Evolutionary conservation across 2,329 filamentous ascomycete species (phyloP).

Genomic region (Magnaporthiopsis poae): DNA sequence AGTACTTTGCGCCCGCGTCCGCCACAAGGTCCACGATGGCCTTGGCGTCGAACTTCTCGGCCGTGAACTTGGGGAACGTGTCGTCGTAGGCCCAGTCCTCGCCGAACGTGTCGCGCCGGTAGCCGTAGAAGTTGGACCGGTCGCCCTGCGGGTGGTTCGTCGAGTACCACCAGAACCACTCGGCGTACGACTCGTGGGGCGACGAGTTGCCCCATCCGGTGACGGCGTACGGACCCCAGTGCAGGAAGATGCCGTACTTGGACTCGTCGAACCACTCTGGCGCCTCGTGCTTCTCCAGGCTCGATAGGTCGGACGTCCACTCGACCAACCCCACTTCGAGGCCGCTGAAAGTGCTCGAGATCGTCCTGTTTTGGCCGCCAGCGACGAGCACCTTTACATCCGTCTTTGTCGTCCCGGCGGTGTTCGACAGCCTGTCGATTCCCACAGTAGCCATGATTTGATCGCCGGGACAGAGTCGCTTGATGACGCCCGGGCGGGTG

Average conservation of each 20-base stretch:
- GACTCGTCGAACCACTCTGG: slow-evolving; percentile 45
- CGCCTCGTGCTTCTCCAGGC: slow-evolving; percentile 29
- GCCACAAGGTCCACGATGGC: slow-evolving; percentile 28
- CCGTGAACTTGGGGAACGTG: slow-evolving; percentile 25
- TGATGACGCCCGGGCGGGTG: slow-evolving; percentile 28
- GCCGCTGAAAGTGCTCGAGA: slow-evolving; percentile 12
- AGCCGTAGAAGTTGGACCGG: slow-evolving; percentile 34
- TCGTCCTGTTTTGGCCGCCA: slow-evolving; percentile 10
- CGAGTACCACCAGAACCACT: slow-evolving; percentile 43
- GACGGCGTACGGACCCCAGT: slow-evolving; percentile 48
- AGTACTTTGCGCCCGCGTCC: slow-evolving; percentile 31
- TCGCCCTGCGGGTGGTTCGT: slow-evolving; percentile 32
- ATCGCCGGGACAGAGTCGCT: slow-evolving; percentile 33
- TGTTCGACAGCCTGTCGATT: slow-evolving; percentile 16
- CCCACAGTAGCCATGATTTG: slow-evolving; percentile 30
- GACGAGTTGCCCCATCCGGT: slow-evolving; percentile 43
- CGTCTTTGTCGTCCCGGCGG: not conserved
- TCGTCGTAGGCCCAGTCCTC: slow-evolving; percentile 16
- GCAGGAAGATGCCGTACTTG: slow-evolving; percentile 53
- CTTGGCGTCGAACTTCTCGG: slow-evolving; percentile 11
- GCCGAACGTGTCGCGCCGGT: slow-evolving; percentile 23
- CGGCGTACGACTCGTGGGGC: slow-evolving; percentile 30
- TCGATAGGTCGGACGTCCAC: slow-evolving; percentile 17
- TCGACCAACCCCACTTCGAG: slow-evolving; percentile 26
- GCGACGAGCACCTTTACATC: slow-evolving; percentile 1